Conservation (phyloP, 2,329 filamentous ascomycete genomes). For the Chalaropsis ovoidea region DNA sequence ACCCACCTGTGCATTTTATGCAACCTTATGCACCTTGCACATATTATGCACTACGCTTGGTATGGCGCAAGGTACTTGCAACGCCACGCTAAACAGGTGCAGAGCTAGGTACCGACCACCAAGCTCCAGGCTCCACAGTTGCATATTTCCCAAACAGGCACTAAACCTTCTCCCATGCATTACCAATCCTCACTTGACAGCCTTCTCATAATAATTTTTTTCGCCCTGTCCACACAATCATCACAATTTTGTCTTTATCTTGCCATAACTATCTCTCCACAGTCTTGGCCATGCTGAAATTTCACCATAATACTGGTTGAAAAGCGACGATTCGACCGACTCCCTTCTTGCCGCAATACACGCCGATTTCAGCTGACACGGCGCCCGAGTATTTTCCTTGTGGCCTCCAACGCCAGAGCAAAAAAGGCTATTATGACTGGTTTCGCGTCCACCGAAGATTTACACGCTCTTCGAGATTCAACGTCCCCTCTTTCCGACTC, state of each 20-base stretch:
- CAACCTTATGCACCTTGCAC: no score
- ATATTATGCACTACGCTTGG: no score
- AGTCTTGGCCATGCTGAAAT: conserved; percentile 47
- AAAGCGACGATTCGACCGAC: conserved; percentile 42
- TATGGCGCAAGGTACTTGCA: not conserved
- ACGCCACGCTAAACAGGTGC: not conserved
- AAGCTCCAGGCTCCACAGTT: not conserved
- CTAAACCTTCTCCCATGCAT: conserved; percentile 9
- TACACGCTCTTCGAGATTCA: conserved; percentile 26
- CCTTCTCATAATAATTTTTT: conserved; percentile 24
- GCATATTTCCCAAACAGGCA: conserved; percentile 15
- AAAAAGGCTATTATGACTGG: conserved; percentile 45
- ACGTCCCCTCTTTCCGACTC: conserved; percentile 26
- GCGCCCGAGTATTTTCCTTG: conserved; percentile 40
- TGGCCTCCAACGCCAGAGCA: conserved; percentile 30
- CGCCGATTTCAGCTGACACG: conserved; percentile 48
- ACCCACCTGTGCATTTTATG: not conserved
- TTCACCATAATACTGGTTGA: conserved; percentile 39
- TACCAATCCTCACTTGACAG: conserved; percentile 19
- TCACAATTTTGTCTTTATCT: conserved; percentile 18
- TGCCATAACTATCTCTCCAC: conserved; percentile 29
- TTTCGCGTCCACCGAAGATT: conserved; percentile 45
- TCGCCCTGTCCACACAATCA: conserved; percentile 12
- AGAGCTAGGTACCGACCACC: not conserved
- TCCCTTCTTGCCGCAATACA: conserved; percentile 46